Conservation (phyloP, 164 flowering plant species). For the Paratinospora sagittata region DNA sequence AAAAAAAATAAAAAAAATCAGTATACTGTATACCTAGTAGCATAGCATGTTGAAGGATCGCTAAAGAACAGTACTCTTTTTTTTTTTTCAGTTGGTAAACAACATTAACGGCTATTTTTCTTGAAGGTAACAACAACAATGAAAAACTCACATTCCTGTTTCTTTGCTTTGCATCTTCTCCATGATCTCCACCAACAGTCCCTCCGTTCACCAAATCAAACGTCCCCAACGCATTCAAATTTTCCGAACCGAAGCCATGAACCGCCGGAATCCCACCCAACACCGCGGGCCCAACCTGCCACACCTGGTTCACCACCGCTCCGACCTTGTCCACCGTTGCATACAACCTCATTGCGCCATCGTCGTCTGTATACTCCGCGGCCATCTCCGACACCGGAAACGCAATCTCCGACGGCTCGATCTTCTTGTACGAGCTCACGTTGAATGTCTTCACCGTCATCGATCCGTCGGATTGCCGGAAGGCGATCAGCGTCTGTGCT, state of each 20-base stretch:
- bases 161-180: constrained; percentile 16
- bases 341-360: constrained; percentile 34
- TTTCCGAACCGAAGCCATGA: constrained; percentile 38
- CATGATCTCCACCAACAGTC: not conserved
- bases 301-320: constrained; percentile 53
- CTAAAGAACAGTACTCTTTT: too few species aligned
- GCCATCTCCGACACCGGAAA: constrained; percentile 24
- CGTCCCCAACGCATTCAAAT: constrained; percentile 40
- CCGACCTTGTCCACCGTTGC: constrained; percentile 30
- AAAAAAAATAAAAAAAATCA: too few species aligned
- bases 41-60: too few species aligned
- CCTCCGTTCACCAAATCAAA: constrained; percentile 19
- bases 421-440: constrained; percentile 21
- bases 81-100: too few species aligned
- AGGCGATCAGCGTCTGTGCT: constrained; percentile 43
- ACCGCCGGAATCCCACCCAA: constrained; percentile 26
- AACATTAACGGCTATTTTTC: too few species aligned
- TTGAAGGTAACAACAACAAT: too few species aligned
- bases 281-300: constrained; percentile 71
- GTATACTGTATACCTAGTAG: too few species aligned
- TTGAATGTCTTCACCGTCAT: constrained; percentile 34
- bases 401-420: constrained; percentile 21
- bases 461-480: constrained; percentile 16
- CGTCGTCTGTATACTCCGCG: constrained; percentile 24
- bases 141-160: constrained; percentile 38